These are phyloP conservation scores for Tothia fuscella DNA, from an alignment of 2,329 filamentous ascomycete species.

Conservation along the genomic window DNA sequence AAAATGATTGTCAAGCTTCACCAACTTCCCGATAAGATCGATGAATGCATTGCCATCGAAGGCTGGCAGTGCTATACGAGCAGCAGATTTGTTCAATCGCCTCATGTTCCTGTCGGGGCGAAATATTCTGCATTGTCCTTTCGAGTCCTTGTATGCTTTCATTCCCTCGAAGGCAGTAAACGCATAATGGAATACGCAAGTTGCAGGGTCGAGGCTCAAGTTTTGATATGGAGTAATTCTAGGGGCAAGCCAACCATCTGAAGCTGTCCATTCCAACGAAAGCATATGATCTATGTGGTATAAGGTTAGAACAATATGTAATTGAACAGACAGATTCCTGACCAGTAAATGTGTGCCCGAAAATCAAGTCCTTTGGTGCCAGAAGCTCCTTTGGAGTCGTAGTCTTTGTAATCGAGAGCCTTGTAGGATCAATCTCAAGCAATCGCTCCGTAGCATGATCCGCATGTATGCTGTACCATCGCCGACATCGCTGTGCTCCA, in stretches of 20 bases:
- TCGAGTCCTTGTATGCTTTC: slow-evolving; percentile 92
- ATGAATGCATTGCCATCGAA: slow-evolving; percentile 66
- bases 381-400: slow-evolving; percentile 60
- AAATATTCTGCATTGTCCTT: slow-evolving; percentile 74
- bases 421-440: slow-evolving; percentile 62
- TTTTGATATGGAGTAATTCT: slow-evolving; percentile 91
- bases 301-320: slow-evolving; percentile 13
- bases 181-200: slow-evolving; percentile 96
- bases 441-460: slow-evolving; percentile 40
- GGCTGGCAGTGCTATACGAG: slow-evolving; percentile 84
- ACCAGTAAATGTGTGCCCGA: slow-evolving; percentile 88
- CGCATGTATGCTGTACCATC: slow-evolving; percentile 38
- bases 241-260: slow-evolving; percentile 70
- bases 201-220: slow-evolving; percentile 88
- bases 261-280: slow-evolving; percentile 80
- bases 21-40: slow-evolving; percentile 69
- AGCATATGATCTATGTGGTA: slow-evolving; percentile 81
- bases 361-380: slow-evolving; percentile 72
- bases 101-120: slow-evolving; percentile 94
- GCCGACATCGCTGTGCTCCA: slow-evolving; percentile 32
- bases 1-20: slow-evolving; percentile 73
- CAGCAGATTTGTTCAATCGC: slow-evolving; percentile 80
- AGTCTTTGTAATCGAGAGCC: slow-evolving; percentile 64
- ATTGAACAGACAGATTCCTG: slow-evolving; percentile 14
- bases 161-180: slow-evolving; percentile 98